phyloP scores from a whole-genome alignment of 345 rosid genomes.

The Noccaea caerulescens region DNA sequence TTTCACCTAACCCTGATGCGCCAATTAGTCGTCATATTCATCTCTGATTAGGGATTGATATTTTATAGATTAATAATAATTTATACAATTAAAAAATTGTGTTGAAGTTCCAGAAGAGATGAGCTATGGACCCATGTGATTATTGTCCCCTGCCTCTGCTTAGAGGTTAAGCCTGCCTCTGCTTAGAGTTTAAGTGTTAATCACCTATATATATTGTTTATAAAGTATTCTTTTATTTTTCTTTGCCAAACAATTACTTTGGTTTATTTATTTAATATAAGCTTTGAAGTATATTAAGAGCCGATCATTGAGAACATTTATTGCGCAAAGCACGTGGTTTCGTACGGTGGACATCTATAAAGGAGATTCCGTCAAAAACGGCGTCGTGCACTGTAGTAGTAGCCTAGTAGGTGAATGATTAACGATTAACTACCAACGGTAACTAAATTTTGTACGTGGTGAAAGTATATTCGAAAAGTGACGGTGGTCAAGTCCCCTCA shows the following conservation, averaged over 20 bases:
- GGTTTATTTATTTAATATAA: neutral
- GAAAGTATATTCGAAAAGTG: slow-evolving; percentile 3
- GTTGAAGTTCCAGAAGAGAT: slow-evolving; percentile 38
- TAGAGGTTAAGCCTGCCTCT: slow-evolving; percentile 44
- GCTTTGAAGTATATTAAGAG: slow-evolving; percentile 39
- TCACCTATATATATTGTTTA: slow-evolving; percentile 14
- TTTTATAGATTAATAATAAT: neutral
- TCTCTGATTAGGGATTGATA: slow-evolving; percentile 5
- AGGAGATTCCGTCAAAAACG: slow-evolving; percentile 36
- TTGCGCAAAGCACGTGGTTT: slow-evolving; percentile 41
- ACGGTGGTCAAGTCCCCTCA: neutral
- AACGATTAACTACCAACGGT: slow-evolving; percentile 23
- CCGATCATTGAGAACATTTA: slow-evolving; percentile 35
- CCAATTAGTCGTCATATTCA: slow-evolving; percentile 28
- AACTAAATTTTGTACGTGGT: slow-evolving; percentile 18
- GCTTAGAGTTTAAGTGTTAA: slow-evolving; percentile 41
- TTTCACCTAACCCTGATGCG: slow-evolving; percentile 31
- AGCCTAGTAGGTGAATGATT: neutral
- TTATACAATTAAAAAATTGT: slow-evolving; percentile 8
- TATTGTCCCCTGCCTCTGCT: slow-evolving; percentile 42
- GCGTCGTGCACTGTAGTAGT: slow-evolving; percentile 32
- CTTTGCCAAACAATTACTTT: slow-evolving; percentile 12
- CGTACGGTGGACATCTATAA: slow-evolving; percentile 36
- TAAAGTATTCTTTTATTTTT: neutral
- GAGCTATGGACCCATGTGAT: slow-evolving; percentile 45